Percentiles rank a stretch among this genome's conserved stretches.
Conservation (phyloP, 352 stramenopile species). For the Phytophthora foliorum region DNA sequence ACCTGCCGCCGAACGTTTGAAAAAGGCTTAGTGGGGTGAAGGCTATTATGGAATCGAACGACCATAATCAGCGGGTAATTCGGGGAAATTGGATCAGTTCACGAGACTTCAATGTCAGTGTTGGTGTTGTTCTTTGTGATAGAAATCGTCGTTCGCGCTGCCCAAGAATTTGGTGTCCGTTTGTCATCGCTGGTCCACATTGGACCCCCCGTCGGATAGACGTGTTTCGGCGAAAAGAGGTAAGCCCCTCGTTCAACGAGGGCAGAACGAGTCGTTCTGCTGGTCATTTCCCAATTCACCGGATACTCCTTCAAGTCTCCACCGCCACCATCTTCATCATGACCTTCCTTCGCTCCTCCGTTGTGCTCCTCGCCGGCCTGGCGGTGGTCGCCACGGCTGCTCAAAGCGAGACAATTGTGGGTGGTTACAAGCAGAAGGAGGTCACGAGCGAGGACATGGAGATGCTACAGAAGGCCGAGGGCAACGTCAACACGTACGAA, state of each 20-base stretch:
- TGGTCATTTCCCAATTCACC: background rate
- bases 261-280: background rate
- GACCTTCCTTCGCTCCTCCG: slow-evolving; percentile 2
- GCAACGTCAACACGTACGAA: slow-evolving; percentile 33
- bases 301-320: background rate
- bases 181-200: too few species aligned
- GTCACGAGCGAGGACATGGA: slow-evolving; percentile 17
- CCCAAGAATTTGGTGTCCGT: too few species aligned
- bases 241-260: too few species aligned
- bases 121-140: background rate
- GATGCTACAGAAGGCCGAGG: slow-evolving; percentile 33
- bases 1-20: too few species aligned
- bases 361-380: slow-evolving; percentile 6
- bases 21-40: too few species aligned
- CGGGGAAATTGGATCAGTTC: background rate
- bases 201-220: too few species aligned
- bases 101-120: too few species aligned
- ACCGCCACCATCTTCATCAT: background rate
- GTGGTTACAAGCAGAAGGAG: slow-evolving; percentile 10
- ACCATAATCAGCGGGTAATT: background rate
- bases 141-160: too few species aligned
- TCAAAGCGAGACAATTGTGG: background rate
- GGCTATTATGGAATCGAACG: background rate
- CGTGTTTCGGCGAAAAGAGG: too few species aligned
- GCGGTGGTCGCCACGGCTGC: background rate